These are phyloP conservation scores for Triticum turgidum DNA, from an alignment of 176 grass and related monocot genomes.

Conservation along the genomic window DNA sequence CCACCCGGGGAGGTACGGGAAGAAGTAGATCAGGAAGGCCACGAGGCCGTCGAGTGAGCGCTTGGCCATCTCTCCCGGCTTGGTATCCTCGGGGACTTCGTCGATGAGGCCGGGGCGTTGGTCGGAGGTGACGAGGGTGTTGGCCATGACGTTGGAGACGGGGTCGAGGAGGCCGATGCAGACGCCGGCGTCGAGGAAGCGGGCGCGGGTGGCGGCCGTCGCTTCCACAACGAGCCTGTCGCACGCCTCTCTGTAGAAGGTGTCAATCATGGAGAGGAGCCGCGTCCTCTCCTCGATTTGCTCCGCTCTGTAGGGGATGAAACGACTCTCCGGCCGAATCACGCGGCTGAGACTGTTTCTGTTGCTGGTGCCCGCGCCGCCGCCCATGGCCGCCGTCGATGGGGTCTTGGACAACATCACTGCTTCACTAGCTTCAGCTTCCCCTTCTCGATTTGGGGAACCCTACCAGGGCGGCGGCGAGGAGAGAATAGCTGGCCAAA, in stretches of 20 bases:
- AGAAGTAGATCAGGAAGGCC: conserved; percentile 32
- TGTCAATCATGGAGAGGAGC: conserved; percentile 31
- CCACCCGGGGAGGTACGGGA: conserved; percentile 30
- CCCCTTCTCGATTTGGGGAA: background rate
- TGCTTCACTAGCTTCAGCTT: background rate
- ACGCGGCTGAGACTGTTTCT: background rate
- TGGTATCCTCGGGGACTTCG: background rate
- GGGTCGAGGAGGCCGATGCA: conserved; percentile 33
- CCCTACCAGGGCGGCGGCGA: background rate
- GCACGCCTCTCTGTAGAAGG: background rate
- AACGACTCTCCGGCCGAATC: background rate
- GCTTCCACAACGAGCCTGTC: background rate
- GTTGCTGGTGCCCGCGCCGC: no score
- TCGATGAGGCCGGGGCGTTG: background rate
- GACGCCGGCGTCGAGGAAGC: conserved; percentile 25
- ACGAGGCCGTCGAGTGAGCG: background rate
- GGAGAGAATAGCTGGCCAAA: no score
- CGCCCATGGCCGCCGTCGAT: conserved; percentile 8
- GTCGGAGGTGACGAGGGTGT: conserved; percentile 16
- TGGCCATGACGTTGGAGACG: conserved; percentile 30
- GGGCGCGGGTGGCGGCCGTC: background rate
- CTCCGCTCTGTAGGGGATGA: background rate
- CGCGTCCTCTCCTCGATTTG: background rate
- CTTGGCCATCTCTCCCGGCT: background rate
- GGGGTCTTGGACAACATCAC: background rate